Percentiles rank a stretch among this genome's conserved stretches.
These are phyloP conservation scores for Trichothecium roseum DNA, from an alignment of 2,329 filamentous ascomycete genomes.

Conservation along the genomic window DNA sequence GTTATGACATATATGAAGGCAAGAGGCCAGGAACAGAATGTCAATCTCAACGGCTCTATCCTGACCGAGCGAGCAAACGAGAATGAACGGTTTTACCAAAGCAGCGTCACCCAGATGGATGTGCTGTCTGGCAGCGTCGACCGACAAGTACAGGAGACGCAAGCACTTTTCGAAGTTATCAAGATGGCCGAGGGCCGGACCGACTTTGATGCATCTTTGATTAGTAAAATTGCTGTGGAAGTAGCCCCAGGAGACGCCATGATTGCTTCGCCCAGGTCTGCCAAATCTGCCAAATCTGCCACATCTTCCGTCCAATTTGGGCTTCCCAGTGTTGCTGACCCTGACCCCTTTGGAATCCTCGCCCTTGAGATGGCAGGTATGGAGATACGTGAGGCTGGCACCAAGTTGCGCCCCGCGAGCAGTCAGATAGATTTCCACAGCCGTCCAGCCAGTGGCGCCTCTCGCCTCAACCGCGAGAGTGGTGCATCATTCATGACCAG, in stretches of 20 bases:
- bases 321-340: constrained; percentile 68
- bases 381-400: constrained; percentile 83
- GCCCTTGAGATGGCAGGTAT: constrained; percentile 85
- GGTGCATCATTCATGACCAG: constrained; percentile 49
- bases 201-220: constrained; percentile 58
- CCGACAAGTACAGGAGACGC: constrained; percentile 42
- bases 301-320: constrained; percentile 53
- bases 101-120: constrained; percentile 40
- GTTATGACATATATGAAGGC: constrained; percentile 51
- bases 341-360: constrained; percentile 84
- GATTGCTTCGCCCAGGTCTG: constrained; percentile 34
- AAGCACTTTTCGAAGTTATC: constrained; percentile 67
- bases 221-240: constrained; percentile 53
- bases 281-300: constrained; percentile 19
- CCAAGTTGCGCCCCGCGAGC: constrained; percentile 56
- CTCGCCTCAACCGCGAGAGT: constrained; percentile 48
- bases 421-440: constrained; percentile 78
- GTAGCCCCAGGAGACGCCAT: constrained; percentile 67
- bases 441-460: constrained; percentile 63
- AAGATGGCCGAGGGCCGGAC: constrained; percentile 77
- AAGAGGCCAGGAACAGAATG: constrained; percentile 42
- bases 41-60: constrained; percentile 45
- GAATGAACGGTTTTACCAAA: constrained; percentile 47
- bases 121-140: constrained; percentile 47
- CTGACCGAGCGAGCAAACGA: constrained; percentile 47